Evolutionary conservation across 2,329 filamentous ascomycete species (phyloP).

Genomic region (Alternaria longipes): DNA sequence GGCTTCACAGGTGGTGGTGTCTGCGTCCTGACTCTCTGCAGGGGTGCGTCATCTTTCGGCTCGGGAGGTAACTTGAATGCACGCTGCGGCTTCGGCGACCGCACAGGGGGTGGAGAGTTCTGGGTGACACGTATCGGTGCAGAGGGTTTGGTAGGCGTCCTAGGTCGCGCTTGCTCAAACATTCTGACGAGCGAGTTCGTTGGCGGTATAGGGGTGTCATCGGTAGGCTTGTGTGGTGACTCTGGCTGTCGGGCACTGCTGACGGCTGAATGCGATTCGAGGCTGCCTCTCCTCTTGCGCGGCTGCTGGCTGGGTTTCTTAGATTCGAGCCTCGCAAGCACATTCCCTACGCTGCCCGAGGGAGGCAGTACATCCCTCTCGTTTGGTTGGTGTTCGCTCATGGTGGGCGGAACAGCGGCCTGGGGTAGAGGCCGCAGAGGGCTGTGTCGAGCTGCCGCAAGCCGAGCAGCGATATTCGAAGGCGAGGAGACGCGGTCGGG

Average conservation of each 20-base stretch:
- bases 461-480: conserved; percentile 68
- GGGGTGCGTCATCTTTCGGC: conserved; percentile 26
- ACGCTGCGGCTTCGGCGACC: conserved; percentile 55
- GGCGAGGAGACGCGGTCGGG: conserved; percentile 59
- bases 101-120: conserved; percentile 45
- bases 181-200: conserved; percentile 72
- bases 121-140: conserved; percentile 32
- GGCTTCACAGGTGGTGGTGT: conserved; percentile 41
- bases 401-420: conserved; percentile 18
- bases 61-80: conserved; percentile 43
- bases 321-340: conserved; percentile 43
- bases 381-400: conserved; percentile 35
- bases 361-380: conserved; percentile 45
- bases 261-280: conserved; percentile 24
- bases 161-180: conserved; percentile 66
- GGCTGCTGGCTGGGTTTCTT: conserved; percentile 26
- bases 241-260: conserved; percentile 15
- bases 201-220: conserved; percentile 68
- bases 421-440: conserved; percentile 50
- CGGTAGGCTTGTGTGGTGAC: conserved; percentile 50
- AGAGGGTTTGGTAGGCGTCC: conserved; percentile 25
- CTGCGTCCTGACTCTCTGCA: conserved; percentile 31
- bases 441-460: conserved; percentile 69
- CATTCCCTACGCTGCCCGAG: conserved; percentile 45
- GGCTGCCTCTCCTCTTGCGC: conserved; percentile 28